Conservation (phyloP, 179 eudicot genomes). For the Corrigiola litoralis region DNA sequence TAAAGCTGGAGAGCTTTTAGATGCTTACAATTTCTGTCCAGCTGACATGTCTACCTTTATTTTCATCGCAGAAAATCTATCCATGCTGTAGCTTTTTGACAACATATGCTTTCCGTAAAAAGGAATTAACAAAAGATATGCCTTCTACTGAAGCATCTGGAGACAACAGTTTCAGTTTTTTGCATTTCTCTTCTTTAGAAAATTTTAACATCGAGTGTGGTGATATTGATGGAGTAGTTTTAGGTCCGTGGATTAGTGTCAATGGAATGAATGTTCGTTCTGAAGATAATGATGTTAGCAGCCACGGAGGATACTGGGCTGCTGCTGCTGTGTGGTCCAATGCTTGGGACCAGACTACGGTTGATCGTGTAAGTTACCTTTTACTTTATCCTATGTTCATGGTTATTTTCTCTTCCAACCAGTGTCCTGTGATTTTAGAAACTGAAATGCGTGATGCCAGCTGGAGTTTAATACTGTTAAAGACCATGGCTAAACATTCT, state of each 20-base stretch:
- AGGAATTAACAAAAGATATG: constrained; percentile 33
- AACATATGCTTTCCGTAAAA: constrained; percentile 43
- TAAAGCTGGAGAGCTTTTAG: constrained; percentile 14
- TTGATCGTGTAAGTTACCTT: constrained; percentile 80
- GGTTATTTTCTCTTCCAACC: no score
- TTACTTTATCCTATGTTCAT: no score
- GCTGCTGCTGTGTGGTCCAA: constrained; percentile 92
- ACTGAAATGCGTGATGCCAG: constrained; percentile 10
- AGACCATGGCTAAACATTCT: neutral
- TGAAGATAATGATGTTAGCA: constrained; percentile 55
- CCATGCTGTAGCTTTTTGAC: constrained; percentile 81
- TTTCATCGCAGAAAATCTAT: constrained; percentile 60
- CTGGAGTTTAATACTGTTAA: neutral
- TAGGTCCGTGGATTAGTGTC: constrained; percentile 75
- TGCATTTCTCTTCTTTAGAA: constrained; percentile 32
- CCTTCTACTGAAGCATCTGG: constrained; percentile 26
- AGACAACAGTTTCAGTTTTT: constrained; percentile 37
- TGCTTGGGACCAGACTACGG: constrained; percentile 85
- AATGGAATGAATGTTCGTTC: constrained; percentile 31
- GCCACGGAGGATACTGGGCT: constrained; percentile 77
- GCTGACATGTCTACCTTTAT: constrained; percentile 30
- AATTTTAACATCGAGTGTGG: constrained; percentile 59
- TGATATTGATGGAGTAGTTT: constrained; percentile 84
- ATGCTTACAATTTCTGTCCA: constrained; percentile 14
- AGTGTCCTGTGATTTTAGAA: no score